Evolutionary conservation across 2,329 filamentous ascomycete species (phyloP), one percentile per base, ranked within the genome.

Genomic region (Claviceps paspali): DNA sequence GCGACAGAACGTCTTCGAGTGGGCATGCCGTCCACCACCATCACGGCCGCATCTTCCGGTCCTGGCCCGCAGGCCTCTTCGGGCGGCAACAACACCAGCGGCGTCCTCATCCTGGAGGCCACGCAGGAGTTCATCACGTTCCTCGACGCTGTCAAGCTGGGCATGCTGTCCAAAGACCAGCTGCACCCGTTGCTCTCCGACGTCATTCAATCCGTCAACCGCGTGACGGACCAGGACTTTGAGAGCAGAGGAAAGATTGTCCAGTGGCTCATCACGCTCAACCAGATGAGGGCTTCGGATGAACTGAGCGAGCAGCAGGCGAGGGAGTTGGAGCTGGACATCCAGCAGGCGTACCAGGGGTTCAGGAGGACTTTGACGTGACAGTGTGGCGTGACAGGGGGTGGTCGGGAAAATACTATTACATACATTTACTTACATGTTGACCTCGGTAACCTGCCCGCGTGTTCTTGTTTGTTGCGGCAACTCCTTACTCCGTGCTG

Each of bases 51-150:
- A 21, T 70, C 62, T 24, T 66, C 57, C 8, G 63, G 58, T 26
- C 54, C 56, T 26, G 59, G 53, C 41, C 59, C 63, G 18, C 60
- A 67, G 3, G 57, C 63, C 12, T 56, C 62, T 22, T 53, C 62
- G 5, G 53, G 59, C 10, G 52, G 56, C 33, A 64, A 63, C 49
- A 68, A 66, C 46, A 65, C 68, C 26, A 71, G 68, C 43, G 73
- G 75, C 8, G 64, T 75, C 3, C 59, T 95, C 26, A 92, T 96
- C 41, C 65, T 92, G 29, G 79, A 88, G 45, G 91, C 91, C 2
- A 96, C 88, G 1, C 87, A 98, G 58, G 92, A 95, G 56, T 98
- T 98, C 57, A 98, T 98, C 58, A 98, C 91, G 0, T 88, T 98
- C 53, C 73, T 98, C 36, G 91, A 98, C 54, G 92, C 91, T 12